Conservation (phyloP, 78 protist genomes). For the Creolimax fragrantissima region DNA sequence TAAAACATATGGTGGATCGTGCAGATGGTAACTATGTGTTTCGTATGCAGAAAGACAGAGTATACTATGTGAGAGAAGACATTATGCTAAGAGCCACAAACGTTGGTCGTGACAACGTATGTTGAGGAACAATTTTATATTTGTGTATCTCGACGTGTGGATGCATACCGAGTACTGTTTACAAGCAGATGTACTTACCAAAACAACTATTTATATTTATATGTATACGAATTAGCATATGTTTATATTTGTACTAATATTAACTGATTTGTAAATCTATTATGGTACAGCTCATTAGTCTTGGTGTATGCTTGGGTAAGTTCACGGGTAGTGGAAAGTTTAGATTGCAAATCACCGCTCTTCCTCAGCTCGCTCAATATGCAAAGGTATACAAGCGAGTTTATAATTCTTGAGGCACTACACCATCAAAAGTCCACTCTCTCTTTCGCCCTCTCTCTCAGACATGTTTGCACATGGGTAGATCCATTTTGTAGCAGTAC, state of each 20-base stretch:
- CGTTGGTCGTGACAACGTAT: conserved; percentile 64
- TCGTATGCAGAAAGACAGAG: conserved; percentile 90
- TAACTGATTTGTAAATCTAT: not conserved
- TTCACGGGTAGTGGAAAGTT: conserved; percentile 90
- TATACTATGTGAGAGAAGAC: conserved; percentile 77
- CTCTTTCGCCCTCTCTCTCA: too few relatives aligned
- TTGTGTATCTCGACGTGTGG: too few relatives aligned
- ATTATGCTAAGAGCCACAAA: conserved; percentile 37
- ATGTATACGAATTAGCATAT: not conserved
- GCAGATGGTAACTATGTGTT: conserved; percentile 91
- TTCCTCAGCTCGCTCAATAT: conserved; percentile 88
- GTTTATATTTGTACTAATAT: not conserved
- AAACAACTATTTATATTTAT: not conserved
- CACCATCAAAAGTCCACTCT: too few relatives aligned
- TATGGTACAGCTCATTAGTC: not conserved
- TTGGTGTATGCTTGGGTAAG: conserved; percentile 95
- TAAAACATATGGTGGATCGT: conserved; percentile 81
- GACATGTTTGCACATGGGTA: too few relatives aligned
- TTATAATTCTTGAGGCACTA: not conserved
- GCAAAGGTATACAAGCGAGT: conserved; percentile 57
- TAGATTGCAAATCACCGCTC: conserved; percentile 88
- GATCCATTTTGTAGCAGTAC: too few relatives aligned
- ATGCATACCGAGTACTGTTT: too few relatives aligned
- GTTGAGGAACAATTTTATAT: not conserved
- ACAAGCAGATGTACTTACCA: not conserved